Conservation (phyloP, 2,329 filamentous ascomycete genomes). For the Escovopsis weberi region DNA sequence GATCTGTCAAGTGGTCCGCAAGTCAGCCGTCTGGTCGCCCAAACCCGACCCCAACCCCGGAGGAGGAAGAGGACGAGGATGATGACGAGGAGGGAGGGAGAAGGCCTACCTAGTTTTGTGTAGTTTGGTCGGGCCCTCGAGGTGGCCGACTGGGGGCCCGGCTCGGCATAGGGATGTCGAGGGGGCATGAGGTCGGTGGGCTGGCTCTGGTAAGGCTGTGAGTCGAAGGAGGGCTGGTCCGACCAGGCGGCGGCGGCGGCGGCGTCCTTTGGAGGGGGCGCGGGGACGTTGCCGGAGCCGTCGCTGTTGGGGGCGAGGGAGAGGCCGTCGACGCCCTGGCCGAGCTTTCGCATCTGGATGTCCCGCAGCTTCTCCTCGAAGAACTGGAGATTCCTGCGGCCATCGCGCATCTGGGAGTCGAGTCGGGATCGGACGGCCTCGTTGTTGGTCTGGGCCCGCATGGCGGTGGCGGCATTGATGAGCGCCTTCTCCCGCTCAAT, state of each 20-base stretch:
- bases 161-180: constrained; percentile 60
- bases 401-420: constrained; percentile 89
- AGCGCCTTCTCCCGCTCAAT: constrained; percentile 94
- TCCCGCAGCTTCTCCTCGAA: constrained; percentile 86
- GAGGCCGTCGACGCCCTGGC: constrained; percentile 53
- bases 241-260: constrained; percentile 22
- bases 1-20: constrained; percentile 20
- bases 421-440: constrained; percentile 77
- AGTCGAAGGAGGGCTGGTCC: constrained; percentile 50
- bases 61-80: not conserved
- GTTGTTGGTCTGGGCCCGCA: constrained; percentile 94
- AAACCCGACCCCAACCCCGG: too few species aligned
- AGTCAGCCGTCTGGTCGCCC: constrained; percentile 39
- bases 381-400: constrained; percentile 84
- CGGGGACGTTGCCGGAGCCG: constrained; percentile 37
- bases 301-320: constrained; percentile 37
- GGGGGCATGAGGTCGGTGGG: constrained; percentile 67
- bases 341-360: constrained; percentile 67
- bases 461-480: constrained; percentile 84
- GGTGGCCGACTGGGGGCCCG: constrained; percentile 47
- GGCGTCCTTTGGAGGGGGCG: constrained; percentile 60
- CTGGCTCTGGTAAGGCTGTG: constrained; percentile 45
- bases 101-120: constrained; percentile 73
- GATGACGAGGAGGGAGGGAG: not conserved
- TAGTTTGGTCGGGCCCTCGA: constrained; percentile 78